phyloP scores from a whole-genome alignment of 2,329 filamentous ascomycete species.

The Cadophora sp. region DNA sequence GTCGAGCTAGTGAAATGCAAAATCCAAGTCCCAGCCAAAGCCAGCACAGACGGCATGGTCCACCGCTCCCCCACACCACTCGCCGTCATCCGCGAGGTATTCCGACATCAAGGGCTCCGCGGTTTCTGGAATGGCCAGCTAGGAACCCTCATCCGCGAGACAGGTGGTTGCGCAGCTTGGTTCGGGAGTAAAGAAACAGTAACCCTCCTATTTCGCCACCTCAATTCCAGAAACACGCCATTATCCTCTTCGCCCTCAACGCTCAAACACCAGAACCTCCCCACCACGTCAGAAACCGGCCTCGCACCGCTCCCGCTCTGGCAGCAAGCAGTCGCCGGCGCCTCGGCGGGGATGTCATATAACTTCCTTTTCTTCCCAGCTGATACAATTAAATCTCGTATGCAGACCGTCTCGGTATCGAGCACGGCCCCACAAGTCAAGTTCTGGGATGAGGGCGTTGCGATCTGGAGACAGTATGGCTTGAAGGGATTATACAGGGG shows the following conservation, averaged over 20 bases:
- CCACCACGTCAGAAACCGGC: conserved; percentile 31
- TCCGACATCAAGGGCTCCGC: conserved; percentile 78
- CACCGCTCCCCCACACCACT: conserved; percentile 66
- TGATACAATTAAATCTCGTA: conserved; percentile 95
- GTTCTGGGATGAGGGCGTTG: conserved; percentile 74
- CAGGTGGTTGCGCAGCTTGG: conserved; percentile 92
- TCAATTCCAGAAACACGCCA: conserved; percentile 51
- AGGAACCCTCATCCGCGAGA: conserved; percentile 92
- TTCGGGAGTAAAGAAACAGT: conserved; percentile 90
- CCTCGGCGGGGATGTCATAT: conserved; percentile 88
- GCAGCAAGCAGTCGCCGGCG: conserved; percentile 88
- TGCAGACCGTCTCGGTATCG: conserved; percentile 82
- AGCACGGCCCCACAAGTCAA: conserved; percentile 58
- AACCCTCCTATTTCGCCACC: conserved; percentile 53
- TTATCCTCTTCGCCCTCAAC: conserved; percentile 6
- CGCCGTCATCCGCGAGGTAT: conserved; percentile 78
- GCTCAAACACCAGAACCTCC: conserved; percentile 23
- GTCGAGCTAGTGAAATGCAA: conserved; percentile 99
- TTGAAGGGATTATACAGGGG: conserved; percentile 88
- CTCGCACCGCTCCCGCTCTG: conserved; percentile 72
- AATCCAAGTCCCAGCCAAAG: conserved; percentile 76
- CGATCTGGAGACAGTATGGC: conserved; percentile 84
- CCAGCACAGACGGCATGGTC: conserved; percentile 49
- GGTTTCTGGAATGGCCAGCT: conserved; percentile 97
- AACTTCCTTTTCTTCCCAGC: conserved; percentile 98